These are phyloP conservation scores for Aurinia saxatilis DNA, from an alignment of 345 rosid species.

Conservation along the genomic window DNA sequence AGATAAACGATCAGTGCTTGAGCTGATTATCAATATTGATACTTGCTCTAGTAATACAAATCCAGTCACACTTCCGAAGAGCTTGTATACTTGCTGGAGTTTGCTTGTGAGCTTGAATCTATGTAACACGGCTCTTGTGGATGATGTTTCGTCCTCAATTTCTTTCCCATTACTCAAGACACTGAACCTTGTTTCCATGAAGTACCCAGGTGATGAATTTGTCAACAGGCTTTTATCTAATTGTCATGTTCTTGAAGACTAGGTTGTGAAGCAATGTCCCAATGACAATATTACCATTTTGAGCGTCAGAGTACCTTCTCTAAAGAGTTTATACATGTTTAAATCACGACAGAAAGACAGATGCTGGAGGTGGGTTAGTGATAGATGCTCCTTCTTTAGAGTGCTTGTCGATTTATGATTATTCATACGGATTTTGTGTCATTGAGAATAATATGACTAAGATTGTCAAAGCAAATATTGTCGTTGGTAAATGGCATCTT, in stretches of 20 bases:
- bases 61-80: neutral
- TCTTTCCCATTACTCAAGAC: neutral
- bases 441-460: too few species aligned
- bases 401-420: too few species aligned
- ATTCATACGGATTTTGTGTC: too few species aligned
- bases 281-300: neutral
- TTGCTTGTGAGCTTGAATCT: neutral
- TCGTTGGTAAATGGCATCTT: too few species aligned
- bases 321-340: too few species aligned
- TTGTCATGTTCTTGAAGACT: neutral
- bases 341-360: too few species aligned
- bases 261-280: neutral
- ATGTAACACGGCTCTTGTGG: neutral
- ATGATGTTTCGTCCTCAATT: neutral
- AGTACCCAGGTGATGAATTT: neutral
- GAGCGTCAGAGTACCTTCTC: neutral
- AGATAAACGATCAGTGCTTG: neutral
- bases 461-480: too few species aligned
- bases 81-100: neutral
- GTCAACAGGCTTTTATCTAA: neutral
- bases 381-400: too few species aligned
- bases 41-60: neutral
- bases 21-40: neutral
- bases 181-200: neutral
- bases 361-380: too few species aligned